Base-by-base conservation (phyloP, 768 basidiomycete genomes). In the Lyophyllum atratum region DNA sequence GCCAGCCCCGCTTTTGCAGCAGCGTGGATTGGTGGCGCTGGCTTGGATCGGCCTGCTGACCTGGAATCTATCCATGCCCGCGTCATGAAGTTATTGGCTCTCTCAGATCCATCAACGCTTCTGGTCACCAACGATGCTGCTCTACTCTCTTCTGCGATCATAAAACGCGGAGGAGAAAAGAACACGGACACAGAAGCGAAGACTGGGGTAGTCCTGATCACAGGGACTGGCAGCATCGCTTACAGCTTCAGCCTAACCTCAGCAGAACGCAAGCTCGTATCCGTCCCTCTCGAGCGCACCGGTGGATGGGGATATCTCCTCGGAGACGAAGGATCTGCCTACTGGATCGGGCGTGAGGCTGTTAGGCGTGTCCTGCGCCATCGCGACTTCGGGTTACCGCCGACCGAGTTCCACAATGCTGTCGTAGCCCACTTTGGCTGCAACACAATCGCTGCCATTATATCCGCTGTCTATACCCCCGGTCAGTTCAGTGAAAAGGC, bases 291-390 rank as follows among this genome's bases (percentile, higher is more conserved):
- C 2, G 62, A 59, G 12, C 65, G 69, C 11, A 49, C 65, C 2
- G 64, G 66, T 14, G 66, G 68, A 9, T 68, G 66, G 69, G 69
- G 66, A 12, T 69, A 68, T 40, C 59, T 70, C 12, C 59, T 68
- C 21, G 67, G 66, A 21, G 66, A 70, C 48, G 68, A 68, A 60
- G 67, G 66, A 17, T 69, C 68, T 11, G 68, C 63, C 5, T 69
- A 64, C 34, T 58, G 40, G 7, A 69, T 70, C 28, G 66, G 66
- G 5, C 56, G 67, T 26, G 64, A 65, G 37, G 69, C 65, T 15
- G 56, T 70, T 5, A 62, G 67, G n/a, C 54, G 50, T 14, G 55
- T 59, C 14, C 48, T 70, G 6, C 50, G 58, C 12, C 54, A 53
- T 21, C 54, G 61, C 9, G 68, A 70, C 42, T 17, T 29, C 15